Conservation (phyloP, 2,329 filamentous ascomycete species). For the Septoria petroselini region DNA sequence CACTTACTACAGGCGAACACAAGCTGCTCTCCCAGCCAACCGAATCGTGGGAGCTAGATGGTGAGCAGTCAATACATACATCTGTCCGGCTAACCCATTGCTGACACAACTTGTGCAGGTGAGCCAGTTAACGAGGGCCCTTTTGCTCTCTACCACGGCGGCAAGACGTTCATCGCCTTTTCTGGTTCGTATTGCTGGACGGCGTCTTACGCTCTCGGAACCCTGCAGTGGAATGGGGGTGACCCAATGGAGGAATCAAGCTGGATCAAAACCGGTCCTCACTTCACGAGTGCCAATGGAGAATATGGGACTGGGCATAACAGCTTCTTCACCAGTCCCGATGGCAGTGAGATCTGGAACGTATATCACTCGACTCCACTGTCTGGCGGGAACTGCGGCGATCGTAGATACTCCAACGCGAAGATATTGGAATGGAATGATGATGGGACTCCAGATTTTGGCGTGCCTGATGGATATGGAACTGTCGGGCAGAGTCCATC, state of each 20-base stretch:
- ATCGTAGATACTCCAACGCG: conserved; percentile 53
- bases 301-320: conserved; percentile 42
- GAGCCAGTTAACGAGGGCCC: conserved; percentile 56
- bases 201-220: conserved; percentile 52
- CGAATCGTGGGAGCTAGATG: conserved; percentile 51
- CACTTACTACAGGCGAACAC: conserved; percentile 47
- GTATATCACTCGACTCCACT: conserved; percentile 56
- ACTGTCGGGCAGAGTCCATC: conserved; percentile 24
- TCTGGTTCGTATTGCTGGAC: conserved; percentile 59
- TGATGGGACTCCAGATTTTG: conserved; percentile 55
- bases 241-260: conserved; percentile 46
- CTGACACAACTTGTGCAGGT: neutral
- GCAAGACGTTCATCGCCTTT: conserved; percentile 54
- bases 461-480: conserved; percentile 36
- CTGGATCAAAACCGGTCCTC: conserved; percentile 55
- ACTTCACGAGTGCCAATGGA: conserved; percentile 54
- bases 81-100: too few species aligned
- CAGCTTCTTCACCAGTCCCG: conserved; percentile 57
- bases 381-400: conserved; percentile 51
- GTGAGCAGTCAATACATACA: too few species aligned
- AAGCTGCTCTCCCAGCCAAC: conserved; percentile 53
- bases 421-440: conserved; percentile 51
- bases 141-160: conserved; percentile 53
- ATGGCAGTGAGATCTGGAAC: conserved; percentile 55
- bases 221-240: conserved; percentile 54